Percentiles rank a stretch among this genome's conserved stretches.
Evolutionary conservation across 495 filamentous ascomycete species (phyloP).

Genomic region (Talaromyces borbonicus): DNA sequence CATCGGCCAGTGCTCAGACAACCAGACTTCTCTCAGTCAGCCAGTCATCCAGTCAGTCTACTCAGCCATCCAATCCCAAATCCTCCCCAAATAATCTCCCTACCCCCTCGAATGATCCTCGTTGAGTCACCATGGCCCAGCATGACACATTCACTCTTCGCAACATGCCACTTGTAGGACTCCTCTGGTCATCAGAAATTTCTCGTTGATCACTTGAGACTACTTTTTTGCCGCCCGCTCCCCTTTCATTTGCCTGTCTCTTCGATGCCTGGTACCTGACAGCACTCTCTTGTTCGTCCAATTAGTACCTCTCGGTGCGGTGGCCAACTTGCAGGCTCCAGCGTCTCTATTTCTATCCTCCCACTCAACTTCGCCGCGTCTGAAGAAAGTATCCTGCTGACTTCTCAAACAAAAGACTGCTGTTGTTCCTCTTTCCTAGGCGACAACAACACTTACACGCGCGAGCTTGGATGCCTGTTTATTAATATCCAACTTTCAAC

Average conservation of each 20-base stretch:
- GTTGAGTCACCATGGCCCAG: slow-evolving; percentile 7
- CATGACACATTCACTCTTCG: not conserved
- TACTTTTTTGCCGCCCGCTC: slow-evolving; percentile 2
- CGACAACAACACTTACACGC: not conserved
- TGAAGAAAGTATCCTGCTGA: not conserved
- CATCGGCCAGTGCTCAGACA: not conserved
- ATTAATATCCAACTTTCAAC: not conserved
- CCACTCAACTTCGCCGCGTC: not conserved
- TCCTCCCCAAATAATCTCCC: no score
- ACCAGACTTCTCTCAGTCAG: slow-evolving; percentile 2
- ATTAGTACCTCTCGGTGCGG: not conserved
- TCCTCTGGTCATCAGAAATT: not conserved
- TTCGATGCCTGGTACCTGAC: slow-evolving; percentile 4
- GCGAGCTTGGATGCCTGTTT: not conserved
- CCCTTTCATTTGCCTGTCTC: no score
- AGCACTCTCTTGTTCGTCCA: not conserved
- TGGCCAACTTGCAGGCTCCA: slow-evolving; percentile 6
- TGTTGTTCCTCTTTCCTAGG: slow-evolving; percentile 1
- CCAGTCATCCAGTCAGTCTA: no score
- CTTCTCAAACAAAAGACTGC: not conserved
- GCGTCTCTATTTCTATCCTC: slow-evolving; percentile 2
- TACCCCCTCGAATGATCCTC: not conserved
- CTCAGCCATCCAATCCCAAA: not conserved
- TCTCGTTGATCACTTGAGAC: slow-evolving; percentile 4
- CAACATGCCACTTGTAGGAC: not conserved